phyloP scores from a whole-genome alignment of 2,329 filamentous ascomycete genomes.

The Aspergillus costaricaensis region DNA sequence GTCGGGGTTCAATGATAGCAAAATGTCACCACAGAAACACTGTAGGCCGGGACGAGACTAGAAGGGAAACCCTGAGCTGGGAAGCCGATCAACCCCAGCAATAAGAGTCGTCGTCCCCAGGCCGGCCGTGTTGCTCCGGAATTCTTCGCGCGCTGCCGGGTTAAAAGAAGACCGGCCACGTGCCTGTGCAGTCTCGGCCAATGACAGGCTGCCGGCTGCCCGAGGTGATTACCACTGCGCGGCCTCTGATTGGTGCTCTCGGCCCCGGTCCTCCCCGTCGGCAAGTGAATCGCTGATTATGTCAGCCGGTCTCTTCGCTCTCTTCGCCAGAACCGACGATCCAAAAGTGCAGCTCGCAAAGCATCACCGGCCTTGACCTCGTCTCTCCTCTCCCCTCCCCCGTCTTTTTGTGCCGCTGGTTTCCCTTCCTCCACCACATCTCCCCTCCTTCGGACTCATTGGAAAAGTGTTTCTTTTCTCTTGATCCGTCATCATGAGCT shows the following conservation, averaged over 20 bases:
- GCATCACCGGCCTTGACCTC: slow-evolving; percentile 20
- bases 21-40: neutral
- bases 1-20: neutral
- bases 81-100: neutral
- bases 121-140: slow-evolving; percentile 24
- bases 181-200: slow-evolving; percentile 29
- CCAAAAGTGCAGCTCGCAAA: slow-evolving; percentile 29
- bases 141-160: slow-evolving; percentile 26
- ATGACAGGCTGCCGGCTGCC: slow-evolving; percentile 32
- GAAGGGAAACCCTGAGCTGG: neutral
- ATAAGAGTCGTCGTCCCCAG: neutral
- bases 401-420: slow-evolving; percentile 16
- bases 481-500: slow-evolving; percentile 50
- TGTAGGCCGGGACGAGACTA: neutral
- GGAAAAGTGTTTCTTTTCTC: slow-evolving; percentile 30
- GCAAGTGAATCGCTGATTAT: slow-evolving; percentile 39
- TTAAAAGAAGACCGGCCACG: slow-evolving; percentile 33
- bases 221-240: slow-evolving; percentile 42
- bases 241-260: slow-evolving; percentile 35
- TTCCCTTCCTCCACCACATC: slow-evolving; percentile 24
- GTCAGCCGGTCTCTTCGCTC: slow-evolving; percentile 34
- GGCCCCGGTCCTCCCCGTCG: slow-evolving; percentile 34
- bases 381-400: slow-evolving; percentile 16
- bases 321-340: slow-evolving; percentile 27
- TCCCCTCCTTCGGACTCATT: slow-evolving; percentile 27